These are phyloP conservation scores for Ceriops tagal DNA, from an alignment of 345 rosid genomes.

Conservation along the genomic window DNA sequence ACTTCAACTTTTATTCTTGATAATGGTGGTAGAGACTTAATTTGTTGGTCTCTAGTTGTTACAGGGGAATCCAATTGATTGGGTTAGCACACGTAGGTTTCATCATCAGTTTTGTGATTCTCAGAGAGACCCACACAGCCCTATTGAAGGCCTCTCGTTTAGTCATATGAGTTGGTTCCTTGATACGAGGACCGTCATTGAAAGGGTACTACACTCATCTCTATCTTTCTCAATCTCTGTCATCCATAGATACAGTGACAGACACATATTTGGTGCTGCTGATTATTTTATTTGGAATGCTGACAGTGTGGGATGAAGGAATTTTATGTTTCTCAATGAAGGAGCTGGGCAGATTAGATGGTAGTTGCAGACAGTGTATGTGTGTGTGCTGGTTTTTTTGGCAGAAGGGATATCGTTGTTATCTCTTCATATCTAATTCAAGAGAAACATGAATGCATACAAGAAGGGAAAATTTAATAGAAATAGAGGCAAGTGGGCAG, in stretches of 20 bases:
- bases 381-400: no score
- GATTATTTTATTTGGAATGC: conserved; percentile 12
- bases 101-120: conserved; percentile 83
- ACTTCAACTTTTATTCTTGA: not conserved
- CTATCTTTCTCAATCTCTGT: not conserved
- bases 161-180: conserved; percentile 86
- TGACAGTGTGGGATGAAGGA: conserved; percentile 43
- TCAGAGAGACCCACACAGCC: conserved; percentile 88
- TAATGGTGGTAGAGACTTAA: not conserved
- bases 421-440: no score
- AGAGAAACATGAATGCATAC: no score
- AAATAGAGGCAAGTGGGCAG: no score
- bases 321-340: no score
- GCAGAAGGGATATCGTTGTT: no score
- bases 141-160: conserved; percentile 84
- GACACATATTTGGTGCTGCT: not conserved
- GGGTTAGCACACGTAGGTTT: conserved; percentile 92
- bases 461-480: no score
- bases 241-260: not conserved
- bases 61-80: conserved; percentile 69
- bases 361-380: no score
- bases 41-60: conserved; percentile 11
- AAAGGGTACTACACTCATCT: conserved; percentile 44
- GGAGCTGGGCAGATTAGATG: no score
- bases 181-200: conserved; percentile 43